Evolutionary conservation across 176 grass and related monocot genomes (phyloP).

Genomic region (Cymbopogon citratus): DNA sequence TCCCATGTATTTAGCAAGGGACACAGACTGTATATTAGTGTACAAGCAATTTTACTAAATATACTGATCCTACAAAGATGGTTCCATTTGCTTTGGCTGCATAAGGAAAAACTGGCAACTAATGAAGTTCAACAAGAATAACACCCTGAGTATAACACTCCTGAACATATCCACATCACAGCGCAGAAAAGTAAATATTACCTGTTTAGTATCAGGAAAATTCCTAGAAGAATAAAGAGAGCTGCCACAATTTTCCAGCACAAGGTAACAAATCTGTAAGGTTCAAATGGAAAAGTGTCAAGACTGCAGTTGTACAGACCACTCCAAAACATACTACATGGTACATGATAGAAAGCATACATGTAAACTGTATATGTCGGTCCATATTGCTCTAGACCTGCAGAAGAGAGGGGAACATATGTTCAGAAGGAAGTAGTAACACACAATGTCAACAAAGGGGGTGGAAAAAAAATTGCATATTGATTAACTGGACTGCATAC

Average conservation of each 20-base stretch:
- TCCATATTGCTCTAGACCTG: slow-evolving; percentile 63
- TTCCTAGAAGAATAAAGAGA: slow-evolving; percentile 75
- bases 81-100: slow-evolving; percentile 14
- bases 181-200: slow-evolving; percentile 20
- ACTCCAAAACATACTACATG: neutral
- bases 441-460: neutral
- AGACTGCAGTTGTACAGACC: neutral
- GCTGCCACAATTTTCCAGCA: slow-evolving; percentile 64
- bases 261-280: slow-evolving; percentile 68
- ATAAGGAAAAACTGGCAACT: neutral
- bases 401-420: neutral
- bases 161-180: neutral
- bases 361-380: slow-evolving; percentile 65
- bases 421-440: slow-evolving; percentile 9
- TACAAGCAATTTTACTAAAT: neutral
- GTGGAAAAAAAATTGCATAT: neutral
- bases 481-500: slow-evolving; percentile 41
- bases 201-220: slow-evolving; percentile 72
- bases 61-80: neutral
- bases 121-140: neutral
- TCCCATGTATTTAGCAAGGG: neutral
- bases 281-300: slow-evolving; percentile 35
- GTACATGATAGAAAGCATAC: slow-evolving; percentile 34
- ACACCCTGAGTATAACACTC: neutral
- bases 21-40: neutral